Percentiles rank a stretch among this genome's conserved stretches.
Conservation (phyloP, 495 filamentous ascomycete genomes). For the Podospora bellae-mahoneyi region DNA sequence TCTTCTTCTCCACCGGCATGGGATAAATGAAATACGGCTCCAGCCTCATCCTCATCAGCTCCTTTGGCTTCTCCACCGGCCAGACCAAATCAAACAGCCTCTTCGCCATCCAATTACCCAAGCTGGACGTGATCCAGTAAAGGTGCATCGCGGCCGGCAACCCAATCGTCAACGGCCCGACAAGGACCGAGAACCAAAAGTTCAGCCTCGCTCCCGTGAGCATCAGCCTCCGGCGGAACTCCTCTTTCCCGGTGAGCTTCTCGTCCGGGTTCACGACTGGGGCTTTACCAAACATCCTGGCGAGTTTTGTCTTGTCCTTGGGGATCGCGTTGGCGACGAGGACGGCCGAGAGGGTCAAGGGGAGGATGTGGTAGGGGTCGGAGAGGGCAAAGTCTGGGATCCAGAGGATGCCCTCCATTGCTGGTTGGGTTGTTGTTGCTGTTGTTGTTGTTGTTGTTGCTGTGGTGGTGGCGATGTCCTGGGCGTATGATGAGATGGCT, state of each 20-base stretch:
- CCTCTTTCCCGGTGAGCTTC: background rate
- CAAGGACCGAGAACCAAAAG: conserved; percentile 32
- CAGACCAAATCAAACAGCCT: background rate
- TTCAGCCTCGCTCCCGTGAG: background rate
- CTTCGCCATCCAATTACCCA: conserved; percentile 17
- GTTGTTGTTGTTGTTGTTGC: background rate
- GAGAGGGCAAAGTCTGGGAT: conserved; percentile 69
- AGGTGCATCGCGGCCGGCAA: conserved; percentile 64
- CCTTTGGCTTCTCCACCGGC: background rate
- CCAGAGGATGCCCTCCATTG: conserved; percentile 52
- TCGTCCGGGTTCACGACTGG: too few relatives aligned
- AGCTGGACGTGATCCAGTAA: conserved; percentile 63
- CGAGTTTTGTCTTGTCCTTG: conserved; percentile 10
- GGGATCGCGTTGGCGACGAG: conserved; percentile 46
- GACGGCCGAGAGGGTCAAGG: conserved; percentile 52
- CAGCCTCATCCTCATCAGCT: background rate
- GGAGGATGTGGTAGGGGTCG: conserved; percentile 68
- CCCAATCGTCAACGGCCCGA: conserved; percentile 49
- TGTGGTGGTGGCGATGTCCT: background rate
- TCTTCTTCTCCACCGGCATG: background rate
- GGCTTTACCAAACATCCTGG: background rate
- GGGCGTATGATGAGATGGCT: background rate
- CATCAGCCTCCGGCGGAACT: background rate
- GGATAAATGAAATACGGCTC: background rate
- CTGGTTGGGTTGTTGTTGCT: background rate